Evolutionary conservation across 2,329 filamentous ascomycete species (phyloP), one percentile per base, ranked within the genome.

Genomic region (Hypoxylon sp.): DNA sequence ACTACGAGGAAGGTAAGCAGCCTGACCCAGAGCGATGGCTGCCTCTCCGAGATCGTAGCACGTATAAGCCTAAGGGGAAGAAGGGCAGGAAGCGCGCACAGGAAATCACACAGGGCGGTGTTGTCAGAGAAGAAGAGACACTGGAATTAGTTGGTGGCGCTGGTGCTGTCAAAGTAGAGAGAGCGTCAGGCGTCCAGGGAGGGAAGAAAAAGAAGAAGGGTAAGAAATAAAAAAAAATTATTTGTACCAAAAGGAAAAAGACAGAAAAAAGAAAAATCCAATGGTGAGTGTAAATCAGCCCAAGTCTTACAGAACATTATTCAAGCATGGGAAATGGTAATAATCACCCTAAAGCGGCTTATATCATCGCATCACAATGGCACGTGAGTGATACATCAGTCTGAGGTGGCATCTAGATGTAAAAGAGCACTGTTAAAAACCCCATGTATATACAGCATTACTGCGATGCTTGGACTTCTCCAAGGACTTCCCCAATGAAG

Each of bases 1-100:
- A 90, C 75, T 93, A 89, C 76, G 92, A 94, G 66, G 87, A 92
- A 58, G 88, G 86, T 74, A 97, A 94, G 84, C 90, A 90, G 71
- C 88, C 93, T 35, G 96, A 99, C 79, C 91, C 94, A 0, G 96
- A 99, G 81, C 87, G 96, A 70, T 99, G 96, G 96, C 82, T 99
- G 67, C 95, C 96, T 11, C 84, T 98, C 75, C 90, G 92, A 58
- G 96, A 99, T 79, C 88, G 96, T 63, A 96, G 92, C 74, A 92
- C 90, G 44, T 99, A 97, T 81, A 86, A 92, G 52, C 94, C 94
- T 6, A 97, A 96, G 83, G 94, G 94, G 5, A 94, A 92, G 84
- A 97, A 97, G 86, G 93, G 93, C 61, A 95, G 94, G 86, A 91
- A 94, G 86, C 92, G 91, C 82, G 90, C 89, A 3, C 85, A 86